phyloP scores from a whole-genome alignment of 495 filamentous ascomycete species.

The Xylaria bambusicola region DNA sequence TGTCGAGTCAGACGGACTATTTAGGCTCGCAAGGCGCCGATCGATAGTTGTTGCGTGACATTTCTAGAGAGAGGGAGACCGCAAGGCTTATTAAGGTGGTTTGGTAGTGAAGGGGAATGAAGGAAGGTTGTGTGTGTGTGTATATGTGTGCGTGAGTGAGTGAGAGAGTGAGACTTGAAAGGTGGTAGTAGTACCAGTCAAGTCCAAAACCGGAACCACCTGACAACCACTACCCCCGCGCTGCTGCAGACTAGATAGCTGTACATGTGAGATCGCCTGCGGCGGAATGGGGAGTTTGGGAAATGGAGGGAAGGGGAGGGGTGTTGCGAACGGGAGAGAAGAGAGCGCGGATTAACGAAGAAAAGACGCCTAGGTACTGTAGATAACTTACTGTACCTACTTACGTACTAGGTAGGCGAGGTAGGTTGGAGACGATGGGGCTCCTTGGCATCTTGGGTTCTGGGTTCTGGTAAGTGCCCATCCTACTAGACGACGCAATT shows the following conservation, averaged over 20 bases:
- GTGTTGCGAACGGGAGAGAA: background rate
- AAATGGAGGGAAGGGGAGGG: background rate
- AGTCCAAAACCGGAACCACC: slow-evolving; percentile 11
- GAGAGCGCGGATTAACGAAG: background rate
- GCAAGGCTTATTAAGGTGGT: too few relatives aligned
- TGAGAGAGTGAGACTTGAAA: background rate
- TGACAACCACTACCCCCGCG: slow-evolving; percentile 4
- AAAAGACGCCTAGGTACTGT: background rate
- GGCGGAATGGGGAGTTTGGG: slow-evolving; percentile 8
- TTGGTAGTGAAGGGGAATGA: too few relatives aligned
- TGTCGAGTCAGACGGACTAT: too few relatives aligned
- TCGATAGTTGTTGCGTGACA: too few relatives aligned
- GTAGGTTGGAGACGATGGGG: background rate
- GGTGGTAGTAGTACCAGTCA: slow-evolving; percentile 1
- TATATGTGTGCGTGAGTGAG: background rate
- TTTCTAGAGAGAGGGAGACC: too few relatives aligned
- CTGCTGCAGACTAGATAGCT: background rate
- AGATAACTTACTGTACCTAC: too few relatives aligned
- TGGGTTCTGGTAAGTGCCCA: background rate
- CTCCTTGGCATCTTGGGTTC: slow-evolving; percentile 1
- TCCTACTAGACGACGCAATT: background rate
- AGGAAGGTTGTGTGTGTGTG: background rate
- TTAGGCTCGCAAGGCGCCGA: too few relatives aligned
- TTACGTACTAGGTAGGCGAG: too few relatives aligned
- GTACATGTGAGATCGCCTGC: slow-evolving; percentile 14